Evolutionary conservation across 2,329 filamentous ascomycete genomes (phyloP), one percentile per base, ranked within the genome.

Genomic region (Alternaria ventricosa): DNA sequence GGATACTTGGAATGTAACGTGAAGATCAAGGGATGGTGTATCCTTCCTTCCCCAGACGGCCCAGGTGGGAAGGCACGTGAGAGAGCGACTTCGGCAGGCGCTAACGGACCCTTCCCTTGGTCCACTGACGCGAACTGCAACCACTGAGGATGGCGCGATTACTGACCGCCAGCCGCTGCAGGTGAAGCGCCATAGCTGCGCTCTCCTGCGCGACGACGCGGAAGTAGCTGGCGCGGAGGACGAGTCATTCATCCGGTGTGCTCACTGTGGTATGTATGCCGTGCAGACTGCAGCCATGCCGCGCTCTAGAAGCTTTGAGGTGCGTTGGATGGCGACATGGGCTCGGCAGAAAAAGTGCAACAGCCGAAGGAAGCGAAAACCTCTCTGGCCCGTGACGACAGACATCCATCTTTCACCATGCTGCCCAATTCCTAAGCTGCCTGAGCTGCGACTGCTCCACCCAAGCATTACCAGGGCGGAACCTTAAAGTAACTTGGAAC

Each of bases 381-480:
- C 73, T 75, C 66, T 66, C 64, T 61, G 53, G 61, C 62, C 57
- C 54, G 58, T 57, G 66, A 65, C 66, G 63, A 66, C 67, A 58
- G 49, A 22, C 43, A 28, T 59, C 23, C 50, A 66, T 61, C 65
- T 71, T 71, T 65, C 75, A 77, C 70, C 74, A 79, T 79, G 75
- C 75, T 68, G 69, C 75, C 74, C 50, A 71, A 75, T 72, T 73
- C 72, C 57, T 77, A 75, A 78, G 68, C 45, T 57, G 43, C 60
- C 36, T 41, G 36, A 53, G 49, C 49, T 33, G 28, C 36, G 49
- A 62, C 56, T 64, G 61, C 67, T 65, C 57, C 66, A 60, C 59
- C 72, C 50, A 70, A 69, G 71, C 68, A 70, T 70, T 68, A 64
- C 62, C 22, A 56, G 58, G 71, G 67, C 71, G 70, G 23, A 47